Evolutionary conservation across 225 moss, liverwort and hornwort genomes (phyloP).

Genomic region (Polytrichum commune): DNA sequence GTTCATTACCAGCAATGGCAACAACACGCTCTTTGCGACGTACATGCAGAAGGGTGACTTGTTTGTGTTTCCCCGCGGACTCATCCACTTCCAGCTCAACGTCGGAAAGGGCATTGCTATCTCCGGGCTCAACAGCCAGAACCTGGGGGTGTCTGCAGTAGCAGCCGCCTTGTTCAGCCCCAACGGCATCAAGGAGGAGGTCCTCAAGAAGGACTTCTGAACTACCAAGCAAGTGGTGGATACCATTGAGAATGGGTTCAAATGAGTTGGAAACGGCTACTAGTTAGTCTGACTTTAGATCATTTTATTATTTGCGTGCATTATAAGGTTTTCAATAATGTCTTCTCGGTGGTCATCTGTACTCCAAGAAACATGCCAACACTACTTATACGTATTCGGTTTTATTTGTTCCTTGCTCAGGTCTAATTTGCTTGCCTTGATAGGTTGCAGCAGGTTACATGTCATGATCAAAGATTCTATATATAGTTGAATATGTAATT

Average conservation of each 20-base stretch:
- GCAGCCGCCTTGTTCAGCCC: constrained; percentile 15
- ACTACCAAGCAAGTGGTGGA: background rate
- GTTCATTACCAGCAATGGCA: constrained; percentile 20
- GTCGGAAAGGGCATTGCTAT: background rate
- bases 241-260: background rate
- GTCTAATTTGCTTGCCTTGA: too few species aligned
- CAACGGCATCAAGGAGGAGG: constrained; percentile 8
- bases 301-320: too few species aligned
- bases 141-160: constrained; percentile 18
- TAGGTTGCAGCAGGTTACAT: too few species aligned
- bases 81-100: constrained; percentile 33
- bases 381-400: too few species aligned
- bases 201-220: constrained; percentile 12
- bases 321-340: too few species aligned
- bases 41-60: constrained; percentile 18
- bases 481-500: too few species aligned
- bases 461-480: too few species aligned
- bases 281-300: too few species aligned
- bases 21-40: constrained; percentile 20
- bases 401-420: too few species aligned
- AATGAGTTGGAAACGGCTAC: too few species aligned
- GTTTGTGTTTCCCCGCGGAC: constrained; percentile 35
- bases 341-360: too few species aligned
- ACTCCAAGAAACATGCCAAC: too few species aligned
- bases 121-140: constrained; percentile 25